A percentile compares a stretch with the other conserved stretches of the same genome.
Evolutionary conservation across 768 basidiomycete genomes (phyloP).

Genomic region (Russula vinacea): DNA sequence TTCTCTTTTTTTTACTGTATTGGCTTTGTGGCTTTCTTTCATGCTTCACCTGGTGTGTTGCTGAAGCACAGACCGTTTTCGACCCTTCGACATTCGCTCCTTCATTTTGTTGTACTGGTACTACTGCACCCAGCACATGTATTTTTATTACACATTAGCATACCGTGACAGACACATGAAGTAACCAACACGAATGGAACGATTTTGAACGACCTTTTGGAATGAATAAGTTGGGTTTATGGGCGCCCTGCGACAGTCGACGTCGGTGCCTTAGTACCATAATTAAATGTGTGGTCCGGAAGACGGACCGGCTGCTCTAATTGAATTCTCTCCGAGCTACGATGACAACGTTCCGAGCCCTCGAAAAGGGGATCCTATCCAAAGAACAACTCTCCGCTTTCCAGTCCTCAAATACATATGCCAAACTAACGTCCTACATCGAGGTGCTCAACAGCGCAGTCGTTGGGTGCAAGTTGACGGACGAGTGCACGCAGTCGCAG

Average conservation of each 20-base stretch:
- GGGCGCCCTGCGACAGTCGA: too few species aligned
- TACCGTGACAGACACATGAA: conserved; percentile 8
- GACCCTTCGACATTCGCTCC: conserved; percentile 23
- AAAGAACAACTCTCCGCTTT: conserved; percentile 80
- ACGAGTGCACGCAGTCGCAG: conserved; percentile 52
- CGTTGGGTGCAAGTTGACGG: conserved; percentile 70
- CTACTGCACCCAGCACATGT: conserved; percentile 15
- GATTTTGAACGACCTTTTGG: conserved; percentile 17
- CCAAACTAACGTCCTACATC: conserved; percentile 65
- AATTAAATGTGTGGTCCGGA: too few species aligned
- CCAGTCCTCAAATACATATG: conserved; percentile 67
- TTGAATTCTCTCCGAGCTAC: not conserved
- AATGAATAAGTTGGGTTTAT: not conserved
- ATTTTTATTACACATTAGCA: conserved; percentile 7
- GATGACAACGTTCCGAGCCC: conserved; percentile 45
- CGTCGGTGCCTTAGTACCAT: too few species aligned
- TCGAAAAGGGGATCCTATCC: conserved; percentile 72
- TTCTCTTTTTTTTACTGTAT: too few species aligned
- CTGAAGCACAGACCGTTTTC: conserved; percentile 7
- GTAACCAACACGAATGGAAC: conserved; percentile 13
- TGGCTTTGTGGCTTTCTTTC: not conserved
- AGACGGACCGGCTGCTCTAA: not conserved
- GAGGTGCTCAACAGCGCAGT: conserved; percentile 72
- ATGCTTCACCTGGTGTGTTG: conserved; percentile 19
- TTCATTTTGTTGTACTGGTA: conserved; percentile 11